Percentiles rank a stretch among this genome's conserved stretches.
These are phyloP conservation scores for Trichoderma reesei DNA, from an alignment of 495 filamentous ascomycete species.

Conservation along the genomic window DNA sequence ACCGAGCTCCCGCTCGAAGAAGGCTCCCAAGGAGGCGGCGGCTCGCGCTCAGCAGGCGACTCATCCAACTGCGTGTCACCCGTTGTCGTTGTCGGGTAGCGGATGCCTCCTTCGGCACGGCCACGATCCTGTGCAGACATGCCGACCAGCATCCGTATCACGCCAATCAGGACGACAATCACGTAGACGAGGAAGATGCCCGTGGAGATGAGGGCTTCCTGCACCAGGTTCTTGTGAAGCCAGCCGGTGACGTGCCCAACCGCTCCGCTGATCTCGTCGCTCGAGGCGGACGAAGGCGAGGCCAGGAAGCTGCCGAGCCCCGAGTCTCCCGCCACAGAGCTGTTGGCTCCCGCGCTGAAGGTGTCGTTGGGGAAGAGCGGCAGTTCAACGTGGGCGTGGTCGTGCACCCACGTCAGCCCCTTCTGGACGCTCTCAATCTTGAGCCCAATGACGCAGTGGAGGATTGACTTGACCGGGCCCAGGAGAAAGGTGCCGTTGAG, in stretches of 20 bases:
- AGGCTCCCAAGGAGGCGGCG: neutral
- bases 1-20: neutral
- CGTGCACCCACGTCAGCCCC: slow-evolving; percentile 79
- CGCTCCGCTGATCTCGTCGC: slow-evolving; percentile 72
- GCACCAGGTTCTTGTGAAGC: slow-evolving; percentile 53
- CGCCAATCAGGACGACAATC: slow-evolving; percentile 61
- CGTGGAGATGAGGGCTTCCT: slow-evolving; percentile 67
- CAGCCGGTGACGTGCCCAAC: slow-evolving; percentile 53
- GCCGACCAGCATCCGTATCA: slow-evolving; percentile 52
- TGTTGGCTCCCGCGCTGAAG: slow-evolving; percentile 70
- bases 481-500: slow-evolving; percentile 73
- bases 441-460: slow-evolving; percentile 65
- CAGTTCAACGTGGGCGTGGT: slow-evolving; percentile 75
- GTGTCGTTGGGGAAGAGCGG: slow-evolving; percentile 68
- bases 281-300: slow-evolving; percentile 53
- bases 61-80: neutral
- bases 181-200: slow-evolving; percentile 65
- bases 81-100: slow-evolving; percentile 14
- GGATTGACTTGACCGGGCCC: slow-evolving; percentile 59
- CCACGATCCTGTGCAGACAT: slow-evolving; percentile 41
- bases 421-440: slow-evolving; percentile 69
- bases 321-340: slow-evolving; percentile 47
- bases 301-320: slow-evolving; percentile 64
- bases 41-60: neutral
- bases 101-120: slow-evolving; percentile 38